Evolutionary conservation across 495 filamentous ascomycete species (phyloP).

Genomic region (Antarctomyces pellizariae): DNA sequence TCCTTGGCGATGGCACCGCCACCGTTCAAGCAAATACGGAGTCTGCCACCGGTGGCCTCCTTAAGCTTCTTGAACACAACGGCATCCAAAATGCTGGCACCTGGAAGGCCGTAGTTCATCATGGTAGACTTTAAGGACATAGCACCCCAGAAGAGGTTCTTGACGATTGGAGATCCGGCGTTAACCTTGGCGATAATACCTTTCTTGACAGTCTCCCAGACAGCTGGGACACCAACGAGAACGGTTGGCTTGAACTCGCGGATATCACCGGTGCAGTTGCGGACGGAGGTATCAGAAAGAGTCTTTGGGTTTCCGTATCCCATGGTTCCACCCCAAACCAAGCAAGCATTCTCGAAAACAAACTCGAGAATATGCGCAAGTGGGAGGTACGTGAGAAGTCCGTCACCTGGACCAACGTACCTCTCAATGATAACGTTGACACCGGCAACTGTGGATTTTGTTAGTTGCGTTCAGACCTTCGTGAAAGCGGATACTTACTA

Average conservation of each 20-base stretch:
- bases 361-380: slow-evolving; percentile 92
- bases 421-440: slow-evolving; percentile 65
- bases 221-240: slow-evolving; percentile 83
- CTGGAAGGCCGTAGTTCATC: slow-evolving; percentile 52
- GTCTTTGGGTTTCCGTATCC: slow-evolving; percentile 92
- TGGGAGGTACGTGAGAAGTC: slow-evolving; percentile 76
- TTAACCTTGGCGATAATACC: slow-evolving; percentile 76
- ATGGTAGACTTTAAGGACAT: slow-evolving; percentile 65
- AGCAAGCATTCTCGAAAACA: slow-evolving; percentile 80
- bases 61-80: slow-evolving; percentile 80
- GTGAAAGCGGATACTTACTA: slow-evolving; percentile 26
- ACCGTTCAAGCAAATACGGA: slow-evolving; percentile 68
- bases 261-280: slow-evolving; percentile 91
- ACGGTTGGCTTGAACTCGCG: slow-evolving; percentile 80
- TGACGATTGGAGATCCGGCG: slow-evolving; percentile 44
- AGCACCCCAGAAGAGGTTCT: slow-evolving; percentile 82
- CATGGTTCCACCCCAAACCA: slow-evolving; percentile 94
- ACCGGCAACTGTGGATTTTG: slow-evolving; percentile 45
- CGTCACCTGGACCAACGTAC: slow-evolving; percentile 71
- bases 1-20: slow-evolving; percentile 73
- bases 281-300: slow-evolving; percentile 68
- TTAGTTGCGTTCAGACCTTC: slow-evolving; percentile 6
- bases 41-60: slow-evolving; percentile 64
- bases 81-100: slow-evolving; percentile 43
- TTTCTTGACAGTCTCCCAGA: slow-evolving; percentile 98